A percentile compares a stretch with the other conserved stretches of the same genome.
phyloP scores from a whole-genome alignment of 164 flowering plant genomes.

The Aristolochia fimbriata region DNA sequence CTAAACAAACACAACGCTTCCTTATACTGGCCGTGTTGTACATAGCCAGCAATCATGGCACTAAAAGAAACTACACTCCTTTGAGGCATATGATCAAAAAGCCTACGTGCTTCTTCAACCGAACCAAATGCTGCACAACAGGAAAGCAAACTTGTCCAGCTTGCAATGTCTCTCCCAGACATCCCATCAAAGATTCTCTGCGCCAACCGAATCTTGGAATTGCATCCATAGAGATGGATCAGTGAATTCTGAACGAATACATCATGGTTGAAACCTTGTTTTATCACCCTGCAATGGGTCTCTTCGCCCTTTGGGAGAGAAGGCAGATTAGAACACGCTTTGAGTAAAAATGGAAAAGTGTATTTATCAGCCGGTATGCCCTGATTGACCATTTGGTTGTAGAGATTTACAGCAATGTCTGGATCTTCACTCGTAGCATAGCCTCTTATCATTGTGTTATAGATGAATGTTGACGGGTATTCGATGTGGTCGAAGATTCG shows the following conservation, averaged over 20 bases:
- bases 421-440: slow-evolving; percentile 15
- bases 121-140: slow-evolving; percentile 11
- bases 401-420: slow-evolving; percentile 9
- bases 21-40: slow-evolving; percentile 13
- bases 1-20: slow-evolving; percentile 24
- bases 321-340: slow-evolving; percentile 18
- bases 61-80: slow-evolving; percentile 29
- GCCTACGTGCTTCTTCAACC: slow-evolving; percentile 11
- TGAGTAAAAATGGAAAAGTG: slow-evolving; percentile 27
- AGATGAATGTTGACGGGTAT: slow-evolving; percentile 17
- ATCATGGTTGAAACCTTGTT: slow-evolving; percentile 16
- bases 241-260: slow-evolving; percentile 21
- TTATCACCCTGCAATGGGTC: slow-evolving; percentile 17
- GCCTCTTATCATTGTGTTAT: slow-evolving; percentile 22
- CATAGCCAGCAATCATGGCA: slow-evolving; percentile 29
- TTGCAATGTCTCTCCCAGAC: slow-evolving; percentile 14
- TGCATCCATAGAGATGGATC: slow-evolving; percentile 20
- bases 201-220: slow-evolving; percentile 7
- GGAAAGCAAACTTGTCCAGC: slow-evolving; percentile 26
- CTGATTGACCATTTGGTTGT: slow-evolving; percentile 14
- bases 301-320: slow-evolving; percentile 12
- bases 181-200: slow-evolving; percentile 13
- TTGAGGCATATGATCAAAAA: slow-evolving; percentile 30
- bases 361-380: slow-evolving; percentile 16
- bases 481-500: slow-evolving; percentile 12